Conservation (phyloP, 176 grass and related monocot genomes). For the Chrysopogon serrulatus region DNA sequence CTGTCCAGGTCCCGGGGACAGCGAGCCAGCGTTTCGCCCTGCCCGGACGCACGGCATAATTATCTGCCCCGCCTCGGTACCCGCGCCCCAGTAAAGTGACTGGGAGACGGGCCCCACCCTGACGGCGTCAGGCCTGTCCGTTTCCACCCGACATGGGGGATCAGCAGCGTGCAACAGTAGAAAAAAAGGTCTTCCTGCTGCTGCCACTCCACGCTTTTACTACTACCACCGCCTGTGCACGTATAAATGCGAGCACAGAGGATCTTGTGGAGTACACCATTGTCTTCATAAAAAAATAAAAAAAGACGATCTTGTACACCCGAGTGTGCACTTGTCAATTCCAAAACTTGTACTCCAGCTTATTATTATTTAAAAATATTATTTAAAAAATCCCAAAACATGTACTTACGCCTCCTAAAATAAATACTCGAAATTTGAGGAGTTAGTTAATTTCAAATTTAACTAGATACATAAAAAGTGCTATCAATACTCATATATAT, state of each 20-base stretch:
- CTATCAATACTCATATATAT: no score
- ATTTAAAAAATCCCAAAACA: not conserved
- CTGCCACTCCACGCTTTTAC: not conserved
- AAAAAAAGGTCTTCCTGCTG: not conserved
- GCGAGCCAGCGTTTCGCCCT: not conserved
- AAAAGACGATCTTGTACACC: not conserved
- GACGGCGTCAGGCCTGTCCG: not conserved
- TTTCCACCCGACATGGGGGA: not conserved
- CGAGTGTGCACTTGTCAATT: not conserved
- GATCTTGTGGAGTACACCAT: not conserved
- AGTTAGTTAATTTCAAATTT: no score
- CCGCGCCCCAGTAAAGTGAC: not conserved
- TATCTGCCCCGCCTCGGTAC: not conserved
- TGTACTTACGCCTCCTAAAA: no score
- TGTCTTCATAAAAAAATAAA: not conserved
- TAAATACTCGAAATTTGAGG: no score
- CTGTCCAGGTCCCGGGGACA: slow-evolving; percentile 9
- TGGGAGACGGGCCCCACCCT: not conserved
- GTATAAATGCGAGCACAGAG: not conserved
- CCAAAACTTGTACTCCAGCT: not conserved
- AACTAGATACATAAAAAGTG: no score
- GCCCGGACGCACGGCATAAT: not conserved
- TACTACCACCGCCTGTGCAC: not conserved
- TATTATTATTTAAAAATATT: not conserved
- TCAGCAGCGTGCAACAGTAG: not conserved